Conservation (phyloP, 768 basidiomycete species). For the Neoboletus subvelutipes region DNA sequence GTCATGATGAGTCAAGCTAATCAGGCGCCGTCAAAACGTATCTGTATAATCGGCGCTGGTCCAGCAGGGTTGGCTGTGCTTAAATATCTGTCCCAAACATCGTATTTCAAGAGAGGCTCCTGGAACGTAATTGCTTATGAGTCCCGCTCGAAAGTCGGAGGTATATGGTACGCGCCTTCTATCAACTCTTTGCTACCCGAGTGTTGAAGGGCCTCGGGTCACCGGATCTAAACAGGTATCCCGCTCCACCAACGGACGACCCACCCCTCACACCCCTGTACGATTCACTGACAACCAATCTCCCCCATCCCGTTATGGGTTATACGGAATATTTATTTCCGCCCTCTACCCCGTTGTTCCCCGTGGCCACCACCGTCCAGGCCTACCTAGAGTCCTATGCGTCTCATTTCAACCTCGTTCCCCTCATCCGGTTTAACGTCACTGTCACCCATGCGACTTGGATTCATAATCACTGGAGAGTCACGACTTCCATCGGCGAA, state of each 20-base stretch:
- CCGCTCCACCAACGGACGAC: slow-evolving; percentile 47
- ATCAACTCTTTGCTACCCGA: background rate
- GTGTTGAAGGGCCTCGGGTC: background rate
- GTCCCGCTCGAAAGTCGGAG: slow-evolving; percentile 63
- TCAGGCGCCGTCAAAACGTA: slow-evolving; percentile 34
- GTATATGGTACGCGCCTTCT: slow-evolving; percentile 60
- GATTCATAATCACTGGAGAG: slow-evolving; percentile 45
- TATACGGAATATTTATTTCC: slow-evolving; percentile 65
- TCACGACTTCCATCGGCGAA: slow-evolving; percentile 42
- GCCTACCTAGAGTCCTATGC: slow-evolving; percentile 72
- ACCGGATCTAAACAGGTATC: slow-evolving; percentile 43
- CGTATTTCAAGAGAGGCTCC: slow-evolving; percentile 51
- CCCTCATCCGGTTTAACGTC: slow-evolving; percentile 64
- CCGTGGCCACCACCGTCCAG: slow-evolving; percentile 57
- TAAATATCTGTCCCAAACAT: slow-evolving; percentile 60
- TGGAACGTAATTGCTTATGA: slow-evolving; percentile 72
- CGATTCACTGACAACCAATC: slow-evolving; percentile 77
- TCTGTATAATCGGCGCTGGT: slow-evolving; percentile 76
- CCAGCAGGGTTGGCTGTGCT: slow-evolving; percentile 72
- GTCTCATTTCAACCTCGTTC: slow-evolving; percentile 53
- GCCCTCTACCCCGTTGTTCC: slow-evolving; percentile 69
- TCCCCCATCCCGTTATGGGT: slow-evolving; percentile 79
- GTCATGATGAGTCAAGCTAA: slow-evolving; percentile 7
- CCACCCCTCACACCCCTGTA: slow-evolving; percentile 72
- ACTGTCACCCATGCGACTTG: slow-evolving; percentile 50